Percentiles rank a stretch among this genome's conserved stretches.
These are phyloP conservation scores for Lenzites betulinus DNA, from an alignment of 768 basidiomycete genomes.

Conservation along the genomic window DNA sequence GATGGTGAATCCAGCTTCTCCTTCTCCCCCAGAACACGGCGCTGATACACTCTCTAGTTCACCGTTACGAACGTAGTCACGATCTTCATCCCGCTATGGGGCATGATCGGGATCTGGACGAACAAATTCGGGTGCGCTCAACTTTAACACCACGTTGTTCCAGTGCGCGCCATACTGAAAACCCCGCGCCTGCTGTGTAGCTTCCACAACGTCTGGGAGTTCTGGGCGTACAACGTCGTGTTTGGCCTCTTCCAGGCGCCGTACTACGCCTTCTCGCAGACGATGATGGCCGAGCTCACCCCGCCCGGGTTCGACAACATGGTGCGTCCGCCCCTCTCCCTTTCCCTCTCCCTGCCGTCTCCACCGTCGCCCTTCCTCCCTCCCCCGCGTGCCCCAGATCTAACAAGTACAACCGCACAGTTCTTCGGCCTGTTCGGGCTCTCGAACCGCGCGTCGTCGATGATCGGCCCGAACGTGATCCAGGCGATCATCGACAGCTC, in stretches of 20 bases:
- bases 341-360: background rate
- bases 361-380: background rate
- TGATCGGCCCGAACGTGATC: slow-evolving; percentile 85
- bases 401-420: too few species aligned
- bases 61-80: slow-evolving; percentile 75
- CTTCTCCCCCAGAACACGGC: background rate
- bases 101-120: slow-evolving; percentile 87
- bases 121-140: slow-evolving; percentile 60
- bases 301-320: slow-evolving; percentile 89
- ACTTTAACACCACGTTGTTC: background rate
- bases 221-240: slow-evolving; percentile 83
- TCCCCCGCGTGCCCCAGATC: too few species aligned
- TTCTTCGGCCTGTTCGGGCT: slow-evolving; percentile 89
- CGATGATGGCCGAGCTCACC: slow-evolving; percentile 87
- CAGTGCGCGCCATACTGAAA: too few species aligned
- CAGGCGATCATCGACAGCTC: slow-evolving; percentile 77
- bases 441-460: slow-evolving; percentile 82
- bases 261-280: slow-evolving; percentile 84
- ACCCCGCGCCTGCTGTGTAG: slow-evolving; percentile 28
- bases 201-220: slow-evolving; percentile 85
- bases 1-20: slow-evolving; percentile 52
- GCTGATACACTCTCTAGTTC: slow-evolving; percentile 47
- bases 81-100: slow-evolving; percentile 81
- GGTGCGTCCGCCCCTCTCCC: slow-evolving; percentile 34
- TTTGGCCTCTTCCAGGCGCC: slow-evolving; percentile 86